Percentiles rank a stretch among this genome's conserved stretches.
These are phyloP conservation scores for Hypoxylon intermedium DNA, from an alignment of 495 filamentous ascomycete genomes.

Conservation along the genomic window DNA sequence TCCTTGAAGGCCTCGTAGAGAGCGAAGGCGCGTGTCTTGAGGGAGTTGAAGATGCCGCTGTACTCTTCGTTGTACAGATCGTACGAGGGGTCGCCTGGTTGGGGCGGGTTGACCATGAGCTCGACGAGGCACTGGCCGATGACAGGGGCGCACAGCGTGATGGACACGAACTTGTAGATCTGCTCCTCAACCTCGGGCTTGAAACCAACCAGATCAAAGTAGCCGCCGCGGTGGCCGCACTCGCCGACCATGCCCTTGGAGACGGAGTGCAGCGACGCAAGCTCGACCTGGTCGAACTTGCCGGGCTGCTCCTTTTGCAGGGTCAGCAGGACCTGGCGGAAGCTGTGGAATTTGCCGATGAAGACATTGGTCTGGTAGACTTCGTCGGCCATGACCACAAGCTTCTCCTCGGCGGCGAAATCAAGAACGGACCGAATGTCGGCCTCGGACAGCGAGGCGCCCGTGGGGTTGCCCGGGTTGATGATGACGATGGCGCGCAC, in stretches of 20 bases:
- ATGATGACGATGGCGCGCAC: constrained; percentile 93
- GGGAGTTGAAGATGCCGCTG: constrained; percentile 74
- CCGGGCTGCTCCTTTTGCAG: constrained; percentile 75
- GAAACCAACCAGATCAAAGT: constrained; percentile 93
- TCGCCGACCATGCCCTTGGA: constrained; percentile 99
- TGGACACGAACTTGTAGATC: constrained; percentile 98
- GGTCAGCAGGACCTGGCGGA: constrained; percentile 87
- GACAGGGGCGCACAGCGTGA: constrained; percentile 93
- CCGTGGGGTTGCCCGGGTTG: constrained; percentile 98
- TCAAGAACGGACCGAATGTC: constrained; percentile 84
- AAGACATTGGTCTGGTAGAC: constrained; percentile 99
- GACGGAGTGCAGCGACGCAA: constrained; percentile 83
- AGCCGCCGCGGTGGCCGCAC: constrained; percentile 95
- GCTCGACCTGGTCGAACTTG: constrained; percentile 84
- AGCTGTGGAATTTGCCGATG: constrained; percentile 87
- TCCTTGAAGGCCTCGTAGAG: constrained; percentile 86
- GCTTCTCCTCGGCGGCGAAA: constrained; percentile 81
- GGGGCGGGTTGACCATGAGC: constrained; percentile 94
- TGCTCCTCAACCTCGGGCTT: constrained; percentile 83
- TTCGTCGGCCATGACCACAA: constrained; percentile 93
- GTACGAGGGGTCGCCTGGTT: constrained; percentile 78
- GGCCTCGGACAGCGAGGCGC: constrained; percentile 76
- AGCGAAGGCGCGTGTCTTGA: constrained; percentile 79
- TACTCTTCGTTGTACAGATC: constrained; percentile 85
- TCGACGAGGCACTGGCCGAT: constrained; percentile 95